Evolutionary conservation across 768 basidiomycete genomes (phyloP).

Genomic region (Leccinum olivaceopallidum): DNA sequence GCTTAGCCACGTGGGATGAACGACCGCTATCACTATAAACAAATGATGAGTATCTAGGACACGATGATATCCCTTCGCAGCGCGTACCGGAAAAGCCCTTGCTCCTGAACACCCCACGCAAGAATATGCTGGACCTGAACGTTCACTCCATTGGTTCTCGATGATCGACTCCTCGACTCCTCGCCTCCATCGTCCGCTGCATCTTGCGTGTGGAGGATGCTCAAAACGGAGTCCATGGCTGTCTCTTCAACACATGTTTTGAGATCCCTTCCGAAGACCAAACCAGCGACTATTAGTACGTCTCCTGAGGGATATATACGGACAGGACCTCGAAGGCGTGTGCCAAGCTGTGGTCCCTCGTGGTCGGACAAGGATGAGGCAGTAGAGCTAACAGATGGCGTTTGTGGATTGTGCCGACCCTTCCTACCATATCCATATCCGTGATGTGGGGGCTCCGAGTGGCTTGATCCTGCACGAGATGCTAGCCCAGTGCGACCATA

Average conservation of each 20-base stretch:
- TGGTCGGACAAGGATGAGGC: conserved; percentile 48
- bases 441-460: conserved; percentile 31
- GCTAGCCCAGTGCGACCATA: conserved; percentile 8
- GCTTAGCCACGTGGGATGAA: conserved; percentile 72
- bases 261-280: conserved; percentile 71
- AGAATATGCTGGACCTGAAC: conserved; percentile 58
- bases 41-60: conserved; percentile 11
- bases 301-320: conserved; percentile 36
- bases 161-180: not conserved
- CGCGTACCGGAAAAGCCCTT: conserved; percentile 80
- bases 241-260: conserved; percentile 56
- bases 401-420: conserved; percentile 55
- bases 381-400: conserved; percentile 57
- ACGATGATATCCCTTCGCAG: not conserved
- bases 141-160: conserved; percentile 15
- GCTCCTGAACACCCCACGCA: conserved; percentile 83
- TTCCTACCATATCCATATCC: conserved; percentile 33
- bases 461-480: conserved; percentile 42
- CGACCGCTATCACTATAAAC: conserved; percentile 72
- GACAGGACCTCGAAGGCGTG: conserved; percentile 54
- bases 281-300: conserved; percentile 37
- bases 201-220: conserved; percentile 10
- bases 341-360: conserved; percentile 58
- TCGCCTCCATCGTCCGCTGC: not conserved
- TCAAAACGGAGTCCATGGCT: conserved; percentile 38